Conservation (phyloP, 345 rosid species). For the Cardiospermum halicacabum region DNA sequence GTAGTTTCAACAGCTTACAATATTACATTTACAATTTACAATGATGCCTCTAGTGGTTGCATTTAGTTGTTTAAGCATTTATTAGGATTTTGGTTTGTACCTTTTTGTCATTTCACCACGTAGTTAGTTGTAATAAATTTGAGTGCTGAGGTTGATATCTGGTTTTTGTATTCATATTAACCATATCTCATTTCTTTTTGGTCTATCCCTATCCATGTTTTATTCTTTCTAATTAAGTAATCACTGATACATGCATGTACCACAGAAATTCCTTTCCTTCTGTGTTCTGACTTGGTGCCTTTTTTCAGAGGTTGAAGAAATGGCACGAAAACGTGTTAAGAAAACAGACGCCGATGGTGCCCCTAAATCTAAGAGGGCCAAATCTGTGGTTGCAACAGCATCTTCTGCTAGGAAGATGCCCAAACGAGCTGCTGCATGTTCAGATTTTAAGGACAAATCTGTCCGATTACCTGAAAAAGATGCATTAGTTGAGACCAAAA, state of each 20-base stretch:
- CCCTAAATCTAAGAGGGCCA: slow-evolving; percentile 29
- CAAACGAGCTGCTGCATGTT: slow-evolving; percentile 69
- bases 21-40: too few relatives aligned
- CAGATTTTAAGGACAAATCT: slow-evolving; percentile 54
- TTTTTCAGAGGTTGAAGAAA: neutral
- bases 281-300: neutral
- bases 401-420: slow-evolving; percentile 42
- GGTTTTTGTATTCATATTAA: neutral
- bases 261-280: neutral
- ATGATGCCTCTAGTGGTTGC: neutral
- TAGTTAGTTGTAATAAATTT: neutral
- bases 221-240: neutral
- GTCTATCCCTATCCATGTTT: neutral
- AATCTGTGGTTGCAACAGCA: slow-evolving; percentile 19
- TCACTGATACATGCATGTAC: neutral
- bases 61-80: neutral
- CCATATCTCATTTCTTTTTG: neutral
- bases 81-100: neutral
- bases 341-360: neutral
- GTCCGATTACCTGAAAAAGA: slow-evolving; percentile 32
- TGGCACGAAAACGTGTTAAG: neutral
- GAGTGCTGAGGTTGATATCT: neutral
- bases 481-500: slow-evolving; percentile 40
- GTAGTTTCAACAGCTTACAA: neutral
- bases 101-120: neutral